These are phyloP conservation scores for Trametes elegans DNA, from an alignment of 768 basidiomycete species.

Conservation along the genomic window DNA sequence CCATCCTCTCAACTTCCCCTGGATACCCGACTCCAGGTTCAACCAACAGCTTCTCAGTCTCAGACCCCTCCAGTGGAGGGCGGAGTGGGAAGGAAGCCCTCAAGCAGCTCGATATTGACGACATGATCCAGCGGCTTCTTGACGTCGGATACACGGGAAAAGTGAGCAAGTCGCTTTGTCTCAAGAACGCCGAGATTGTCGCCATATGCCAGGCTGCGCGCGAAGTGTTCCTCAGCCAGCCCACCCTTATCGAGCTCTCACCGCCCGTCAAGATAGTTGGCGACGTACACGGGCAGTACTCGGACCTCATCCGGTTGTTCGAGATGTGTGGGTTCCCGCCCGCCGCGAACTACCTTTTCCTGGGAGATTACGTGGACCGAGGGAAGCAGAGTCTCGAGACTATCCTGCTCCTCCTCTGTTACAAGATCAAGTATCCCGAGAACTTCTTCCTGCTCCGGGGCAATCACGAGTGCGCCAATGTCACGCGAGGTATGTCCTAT, in stretches of 20 bases:
- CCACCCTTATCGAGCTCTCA: conserved; percentile 93
- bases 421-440: conserved; percentile 99
- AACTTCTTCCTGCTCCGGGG: conserved; percentile 98
- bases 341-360: conserved; percentile 94
- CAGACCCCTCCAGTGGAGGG: conserved; percentile 37
- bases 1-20: conserved; percentile 70
- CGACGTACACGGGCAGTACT: conserved; percentile 98
- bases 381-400: conserved; percentile 99
- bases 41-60: conserved; percentile 37
- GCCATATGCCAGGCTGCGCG: conserved; percentile 93
- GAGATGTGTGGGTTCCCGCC: conserved; percentile 99
- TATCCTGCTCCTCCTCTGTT: conserved; percentile 92
- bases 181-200: conserved; percentile 96
- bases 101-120: conserved; percentile 88
- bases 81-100: conserved; percentile 62
- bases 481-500: conserved; percentile 83
- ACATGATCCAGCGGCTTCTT: conserved; percentile 94
- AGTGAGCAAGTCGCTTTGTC: conserved; percentile 90
- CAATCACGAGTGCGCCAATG: conserved; percentile 99
- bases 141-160: conserved; percentile 98
- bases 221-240: conserved; percentile 94
- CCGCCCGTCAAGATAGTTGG: conserved; percentile 99
- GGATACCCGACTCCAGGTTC: conserved; percentile 47
- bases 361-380: conserved; percentile 98
- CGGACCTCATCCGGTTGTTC: conserved; percentile 95